phyloP scores from a whole-genome alignment of 805 yeast genomes.

The Candida corydali region DNA sequence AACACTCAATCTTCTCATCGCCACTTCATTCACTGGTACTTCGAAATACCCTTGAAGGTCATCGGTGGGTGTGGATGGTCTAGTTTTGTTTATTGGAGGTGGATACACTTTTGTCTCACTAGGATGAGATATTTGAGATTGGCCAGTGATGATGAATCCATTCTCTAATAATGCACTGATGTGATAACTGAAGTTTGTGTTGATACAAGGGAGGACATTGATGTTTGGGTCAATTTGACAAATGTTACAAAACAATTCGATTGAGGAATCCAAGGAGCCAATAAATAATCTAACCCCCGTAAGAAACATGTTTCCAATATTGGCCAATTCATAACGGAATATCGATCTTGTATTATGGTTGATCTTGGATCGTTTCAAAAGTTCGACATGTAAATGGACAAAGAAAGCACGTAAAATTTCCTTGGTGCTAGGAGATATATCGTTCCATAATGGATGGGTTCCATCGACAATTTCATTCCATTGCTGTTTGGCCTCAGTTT shows the following conservation, averaged over 20 bases:
- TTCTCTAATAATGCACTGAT: conserved; percentile 70
- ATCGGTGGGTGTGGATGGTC: conserved; percentile 21
- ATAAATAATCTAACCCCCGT: conserved; percentile 79
- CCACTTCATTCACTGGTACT: conserved; percentile 10
- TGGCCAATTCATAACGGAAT: conserved; percentile 73
- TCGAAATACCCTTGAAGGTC: conserved; percentile 3
- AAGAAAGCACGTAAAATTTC: conserved; percentile 75
- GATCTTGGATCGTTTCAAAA: conserved; percentile 61
- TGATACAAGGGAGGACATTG: conserved; percentile 74
- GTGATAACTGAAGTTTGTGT: conserved; percentile 81
- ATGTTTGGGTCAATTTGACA: conserved; percentile 51
- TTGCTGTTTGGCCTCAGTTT: conserved; percentile 54
- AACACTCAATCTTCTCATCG: conserved; percentile 1
- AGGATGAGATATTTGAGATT: conserved; percentile 92
- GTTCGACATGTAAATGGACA: conserved; percentile 73
- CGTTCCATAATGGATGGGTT: conserved; percentile 62
- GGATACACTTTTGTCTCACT: conserved; percentile 25
- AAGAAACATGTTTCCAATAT: conserved; percentile 78
- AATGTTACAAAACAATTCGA: conserved; percentile 67
- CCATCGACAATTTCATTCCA: conserved; percentile 84
- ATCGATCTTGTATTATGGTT: conserved; percentile 38
- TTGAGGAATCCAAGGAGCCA: conserved; percentile 81
- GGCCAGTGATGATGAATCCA: conserved; percentile 80
- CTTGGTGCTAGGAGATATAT: conserved; percentile 54
- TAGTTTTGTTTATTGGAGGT: conserved; percentile 20